Evolutionary conservation across 306 rosid species (phyloP).

Genomic region (Glycine latifolia): DNA sequence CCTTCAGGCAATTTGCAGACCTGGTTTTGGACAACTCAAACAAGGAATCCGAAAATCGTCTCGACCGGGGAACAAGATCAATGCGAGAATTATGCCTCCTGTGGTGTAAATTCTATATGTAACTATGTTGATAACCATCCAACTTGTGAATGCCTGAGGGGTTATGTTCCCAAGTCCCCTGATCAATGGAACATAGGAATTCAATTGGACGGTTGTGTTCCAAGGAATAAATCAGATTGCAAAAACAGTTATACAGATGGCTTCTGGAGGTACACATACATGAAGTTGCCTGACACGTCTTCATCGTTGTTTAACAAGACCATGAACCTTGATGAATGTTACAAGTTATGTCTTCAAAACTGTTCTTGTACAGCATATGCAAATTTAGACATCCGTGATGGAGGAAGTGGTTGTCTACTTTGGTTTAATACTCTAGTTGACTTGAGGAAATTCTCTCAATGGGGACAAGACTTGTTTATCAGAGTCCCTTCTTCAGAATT

Average conservation of each 20-base stretch:
- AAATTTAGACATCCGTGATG: neutral
- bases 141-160: too few species aligned
- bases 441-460: neutral
- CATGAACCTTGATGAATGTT: neutral
- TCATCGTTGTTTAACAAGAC: neutral
- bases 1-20: too few species aligned
- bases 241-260: neutral
- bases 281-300: neutral
- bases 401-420: neutral
- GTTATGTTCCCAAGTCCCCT: neutral
- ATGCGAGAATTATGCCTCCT: too few species aligned
- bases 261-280: neutral
- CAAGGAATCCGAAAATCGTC: too few species aligned
- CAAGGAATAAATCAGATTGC: neutral
- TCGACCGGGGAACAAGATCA: too few species aligned
- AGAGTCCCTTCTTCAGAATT: neutral
- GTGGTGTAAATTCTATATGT: too few species aligned
- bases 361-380: neutral
- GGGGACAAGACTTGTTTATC: neutral
- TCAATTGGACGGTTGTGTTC: neutral
- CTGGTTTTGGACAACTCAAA: too few species aligned
- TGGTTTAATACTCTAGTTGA: neutral
- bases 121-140: too few species aligned
- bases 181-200: neutral
- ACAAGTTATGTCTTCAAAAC: neutral